These are phyloP conservation scores for Argentina anserina DNA, from an alignment of 306 rosid genomes.

Conservation along the genomic window DNA sequence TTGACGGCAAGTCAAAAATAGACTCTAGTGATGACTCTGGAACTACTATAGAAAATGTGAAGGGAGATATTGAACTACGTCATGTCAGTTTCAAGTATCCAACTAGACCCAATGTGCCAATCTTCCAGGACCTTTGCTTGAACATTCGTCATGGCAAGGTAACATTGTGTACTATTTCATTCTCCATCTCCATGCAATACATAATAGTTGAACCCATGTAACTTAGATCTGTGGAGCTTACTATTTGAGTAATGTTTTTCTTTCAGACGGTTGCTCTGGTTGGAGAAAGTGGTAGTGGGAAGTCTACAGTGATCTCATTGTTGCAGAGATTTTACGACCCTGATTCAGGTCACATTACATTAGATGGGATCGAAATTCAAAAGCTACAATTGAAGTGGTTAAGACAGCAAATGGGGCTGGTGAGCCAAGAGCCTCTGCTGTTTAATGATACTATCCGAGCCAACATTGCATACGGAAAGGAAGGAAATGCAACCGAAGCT, in stretches of 20 bases:
- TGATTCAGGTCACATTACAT: constrained; percentile 49
- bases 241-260: neutral
- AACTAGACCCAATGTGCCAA: constrained; percentile 44
- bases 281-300: constrained; percentile 80
- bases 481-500: constrained; percentile 42
- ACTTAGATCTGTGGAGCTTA: neutral
- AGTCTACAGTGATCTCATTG: constrained; percentile 55
- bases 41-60: constrained; percentile 35
- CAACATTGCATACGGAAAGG: constrained; percentile 61
- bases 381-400: constrained; percentile 30
- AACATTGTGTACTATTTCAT: neutral
- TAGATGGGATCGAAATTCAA: constrained; percentile 55
- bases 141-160: constrained; percentile 65
- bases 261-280: constrained; percentile 16
- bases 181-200: neutral
- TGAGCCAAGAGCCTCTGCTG: constrained; percentile 63
- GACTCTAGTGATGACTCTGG: constrained; percentile 51
- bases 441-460: constrained; percentile 60
- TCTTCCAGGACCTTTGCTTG: constrained; percentile 56
- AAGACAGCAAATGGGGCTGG: constrained; percentile 67
- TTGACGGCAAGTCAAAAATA: constrained; percentile 48
- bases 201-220: neutral
- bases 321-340: constrained; percentile 33
- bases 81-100: constrained; percentile 64
- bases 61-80: constrained; percentile 53